These are phyloP conservation scores for Colletotrichum lindemuthianum DNA, from an alignment of 2,329 filamentous ascomycete species.

Conservation along the genomic window DNA sequence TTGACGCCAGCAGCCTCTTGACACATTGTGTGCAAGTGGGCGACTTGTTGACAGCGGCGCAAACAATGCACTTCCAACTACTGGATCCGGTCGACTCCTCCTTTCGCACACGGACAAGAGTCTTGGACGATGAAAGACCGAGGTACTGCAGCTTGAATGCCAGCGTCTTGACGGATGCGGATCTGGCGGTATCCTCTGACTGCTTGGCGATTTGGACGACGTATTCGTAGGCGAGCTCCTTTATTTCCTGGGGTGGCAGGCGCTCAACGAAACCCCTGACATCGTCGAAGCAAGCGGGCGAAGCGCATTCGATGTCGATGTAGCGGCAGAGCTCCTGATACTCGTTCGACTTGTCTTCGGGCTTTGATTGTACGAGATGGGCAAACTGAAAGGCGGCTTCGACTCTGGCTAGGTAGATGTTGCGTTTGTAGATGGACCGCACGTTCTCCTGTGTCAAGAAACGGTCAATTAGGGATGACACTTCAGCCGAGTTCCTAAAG, in stretches of 20 bases:
- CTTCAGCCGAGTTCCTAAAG: conserved; percentile 18
- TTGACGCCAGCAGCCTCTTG: conserved; percentile 28
- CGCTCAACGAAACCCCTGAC: conserved; percentile 55
- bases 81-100: conserved; percentile 34
- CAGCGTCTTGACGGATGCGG: conserved; percentile 46
- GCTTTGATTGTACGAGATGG: not conserved
- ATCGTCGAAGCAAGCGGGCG: conserved; percentile 58
- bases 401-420: conserved; percentile 51
- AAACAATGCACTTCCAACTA: conserved; percentile 36
- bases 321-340: conserved; percentile 47
- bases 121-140: conserved; percentile 51
- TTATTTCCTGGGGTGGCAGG: conserved; percentile 53
- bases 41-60: conserved; percentile 7
- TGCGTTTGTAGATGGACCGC: conserved; percentile 51
- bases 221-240: conserved; percentile 50
- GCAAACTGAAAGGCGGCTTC: conserved; percentile 49
- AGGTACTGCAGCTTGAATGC: conserved; percentile 57
- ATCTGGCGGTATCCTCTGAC: conserved; percentile 36
- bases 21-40: conserved; percentile 23
- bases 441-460: conserved; percentile 24
- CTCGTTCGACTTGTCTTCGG: conserved; percentile 29
- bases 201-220: conserved; percentile 46
- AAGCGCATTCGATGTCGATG: conserved; percentile 47
- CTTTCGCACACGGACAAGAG: conserved; percentile 39
- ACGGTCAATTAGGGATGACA: conserved; percentile 24